A percentile compares a stretch with the other conserved stretches of the same genome.
Evolutionary conservation across 2,329 filamentous ascomycete species (phyloP).

Genomic region (Ophiostoma ulmi): DNA sequence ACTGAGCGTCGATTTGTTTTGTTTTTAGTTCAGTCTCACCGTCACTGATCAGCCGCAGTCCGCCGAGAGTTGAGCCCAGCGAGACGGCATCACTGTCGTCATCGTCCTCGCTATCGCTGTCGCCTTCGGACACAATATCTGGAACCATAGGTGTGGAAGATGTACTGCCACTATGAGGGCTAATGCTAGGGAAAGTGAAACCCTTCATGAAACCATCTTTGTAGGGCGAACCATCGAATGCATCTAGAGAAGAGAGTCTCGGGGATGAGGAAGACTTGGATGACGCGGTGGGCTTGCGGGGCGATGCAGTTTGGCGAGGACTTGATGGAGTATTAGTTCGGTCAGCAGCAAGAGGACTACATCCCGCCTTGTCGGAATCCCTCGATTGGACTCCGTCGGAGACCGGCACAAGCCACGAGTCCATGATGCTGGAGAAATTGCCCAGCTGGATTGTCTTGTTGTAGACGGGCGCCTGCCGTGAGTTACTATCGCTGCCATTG

Average conservation of each 20-base stretch:
- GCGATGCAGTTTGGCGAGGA: neutral
- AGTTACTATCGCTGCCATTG: neutral
- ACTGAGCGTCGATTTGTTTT: neutral
- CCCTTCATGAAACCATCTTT: slow-evolving; percentile 22
- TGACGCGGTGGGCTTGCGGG: neutral
- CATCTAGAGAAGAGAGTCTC: neutral
- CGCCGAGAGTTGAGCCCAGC: neutral
- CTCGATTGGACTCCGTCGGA: neutral
- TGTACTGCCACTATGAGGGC: slow-evolving; percentile 7
- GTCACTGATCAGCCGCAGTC: neutral
- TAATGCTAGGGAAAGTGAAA: slow-evolving; percentile 19
- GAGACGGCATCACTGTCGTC: neutral
- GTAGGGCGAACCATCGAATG: neutral
- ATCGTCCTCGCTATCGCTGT: neutral
- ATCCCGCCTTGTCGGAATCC: neutral
- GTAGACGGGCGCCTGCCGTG: neutral
- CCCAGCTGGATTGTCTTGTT: slow-evolving; percentile 20
- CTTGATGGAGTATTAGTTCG: neutral
- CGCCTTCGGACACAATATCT: slow-evolving; percentile 19
- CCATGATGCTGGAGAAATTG: slow-evolving; percentile 23
- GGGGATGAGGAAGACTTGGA: neutral
- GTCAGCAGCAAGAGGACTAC: neutral
- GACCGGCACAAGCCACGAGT: neutral
- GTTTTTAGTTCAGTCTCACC: neutral
- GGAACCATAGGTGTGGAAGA: slow-evolving; percentile 11